These are phyloP conservation scores for Verticillium longisporum DNA, from an alignment of 2,329 filamentous ascomycete species.

Conservation along the genomic window DNA sequence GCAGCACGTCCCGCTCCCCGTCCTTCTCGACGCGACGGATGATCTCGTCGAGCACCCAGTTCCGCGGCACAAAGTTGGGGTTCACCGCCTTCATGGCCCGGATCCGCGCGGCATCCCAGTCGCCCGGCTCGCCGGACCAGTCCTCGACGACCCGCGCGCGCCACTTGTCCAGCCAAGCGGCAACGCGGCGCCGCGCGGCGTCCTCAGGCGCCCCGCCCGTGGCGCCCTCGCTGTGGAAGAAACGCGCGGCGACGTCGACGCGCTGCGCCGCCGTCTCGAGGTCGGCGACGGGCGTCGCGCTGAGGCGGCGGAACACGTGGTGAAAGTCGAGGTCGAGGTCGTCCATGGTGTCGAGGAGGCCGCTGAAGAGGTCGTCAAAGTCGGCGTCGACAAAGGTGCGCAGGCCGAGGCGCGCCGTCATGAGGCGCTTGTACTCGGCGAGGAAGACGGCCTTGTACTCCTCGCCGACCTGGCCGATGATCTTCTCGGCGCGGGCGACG, in stretches of 20 bases:
- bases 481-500: constrained; percentile 70
- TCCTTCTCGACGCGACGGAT: constrained; percentile 84
- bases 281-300: constrained; percentile 52
- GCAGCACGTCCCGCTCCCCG: constrained; percentile 71
- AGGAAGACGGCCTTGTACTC: constrained; percentile 87
- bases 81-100: constrained; percentile 83
- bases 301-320: constrained; percentile 82
- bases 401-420: constrained; percentile 74
- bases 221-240: constrained; percentile 84
- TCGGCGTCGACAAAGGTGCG: constrained; percentile 62
- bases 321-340: constrained; percentile 84
- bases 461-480: constrained; percentile 75
- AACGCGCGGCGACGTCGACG: constrained; percentile 58
- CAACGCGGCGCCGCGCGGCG: constrained; percentile 60
- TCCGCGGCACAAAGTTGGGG: constrained; percentile 84
- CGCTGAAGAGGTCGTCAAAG: constrained; percentile 76
- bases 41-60: constrained; percentile 90
- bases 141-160: too few species aligned
- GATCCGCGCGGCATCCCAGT: too few species aligned
- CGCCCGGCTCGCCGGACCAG: too few species aligned
- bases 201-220: constrained; percentile 51
- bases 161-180: too few species aligned
- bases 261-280: constrained; percentile 59
- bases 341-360: constrained; percentile 75
- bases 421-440: constrained; percentile 80